Conservation (phyloP, 2,329 filamentous ascomycete genomes). For the Trichoderma brevicompactum region DNA sequence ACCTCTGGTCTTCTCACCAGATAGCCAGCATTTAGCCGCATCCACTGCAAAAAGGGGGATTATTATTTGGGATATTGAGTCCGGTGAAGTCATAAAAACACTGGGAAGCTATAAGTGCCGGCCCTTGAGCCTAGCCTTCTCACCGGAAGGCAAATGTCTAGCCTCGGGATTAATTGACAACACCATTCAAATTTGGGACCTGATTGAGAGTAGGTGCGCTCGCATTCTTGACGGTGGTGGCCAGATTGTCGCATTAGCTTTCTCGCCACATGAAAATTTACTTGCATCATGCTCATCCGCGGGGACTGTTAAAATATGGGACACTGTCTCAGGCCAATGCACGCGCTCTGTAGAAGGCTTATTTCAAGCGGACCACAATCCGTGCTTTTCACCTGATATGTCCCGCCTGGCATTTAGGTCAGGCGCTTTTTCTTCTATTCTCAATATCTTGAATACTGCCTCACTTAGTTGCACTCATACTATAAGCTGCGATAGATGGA, state of each 20-base stretch:
- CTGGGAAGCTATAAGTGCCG: not conserved
- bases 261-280: not conserved
- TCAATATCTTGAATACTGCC: not conserved
- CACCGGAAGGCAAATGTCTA: not conserved
- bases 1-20: not conserved
- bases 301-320: not conserved
- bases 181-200: not conserved
- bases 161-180: not conserved
- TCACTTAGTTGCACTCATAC: not conserved
- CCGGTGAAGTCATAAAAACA: not conserved
- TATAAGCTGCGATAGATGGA: rapidly evolving
- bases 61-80: not conserved
- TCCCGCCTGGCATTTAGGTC: not conserved
- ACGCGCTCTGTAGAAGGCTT: not conserved
- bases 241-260: not conserved
- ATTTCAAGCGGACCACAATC: too few species aligned
- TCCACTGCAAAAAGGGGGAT: rapidly evolving
- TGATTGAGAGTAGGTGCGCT: not conserved
- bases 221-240: not conserved
- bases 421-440: too few species aligned
- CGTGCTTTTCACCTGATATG: not conserved
- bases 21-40: not conserved
- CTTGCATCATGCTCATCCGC: not conserved
- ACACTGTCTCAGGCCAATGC: not conserved
- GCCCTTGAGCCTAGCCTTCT: not conserved